Evolutionary conservation across 768 basidiomycete species (phyloP).

Genomic region (Candolleomyces aberdarensis): DNA sequence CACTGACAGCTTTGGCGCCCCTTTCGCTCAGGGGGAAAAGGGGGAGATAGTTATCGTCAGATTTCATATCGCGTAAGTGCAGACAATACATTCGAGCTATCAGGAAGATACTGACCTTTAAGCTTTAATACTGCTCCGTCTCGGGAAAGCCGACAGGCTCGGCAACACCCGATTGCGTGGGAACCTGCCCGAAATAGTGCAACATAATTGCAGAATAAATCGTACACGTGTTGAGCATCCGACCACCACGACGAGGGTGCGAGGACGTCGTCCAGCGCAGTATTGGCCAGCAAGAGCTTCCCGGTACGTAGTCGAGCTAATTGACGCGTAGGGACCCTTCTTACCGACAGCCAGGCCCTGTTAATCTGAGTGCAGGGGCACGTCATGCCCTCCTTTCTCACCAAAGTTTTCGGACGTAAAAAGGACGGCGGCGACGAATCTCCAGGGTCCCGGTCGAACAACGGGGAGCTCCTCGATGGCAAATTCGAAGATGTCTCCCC

Average conservation of each 20-base stretch:
- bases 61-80: no score
- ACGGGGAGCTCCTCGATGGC: conserved; percentile 59
- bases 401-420: conserved; percentile 76
- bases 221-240: conserved; percentile 6
- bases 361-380: not conserved
- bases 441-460: conserved; percentile 27
- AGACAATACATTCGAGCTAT: no score
- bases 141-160: not conserved
- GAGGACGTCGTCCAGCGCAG: not conserved
- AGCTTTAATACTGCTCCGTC: no score
- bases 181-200: not conserved
- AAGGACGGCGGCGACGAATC: conserved; percentile 48
- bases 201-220: not conserved
- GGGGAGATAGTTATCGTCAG: no score
- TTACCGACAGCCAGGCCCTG: not conserved
- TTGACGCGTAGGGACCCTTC: not conserved
- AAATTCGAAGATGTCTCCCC: conserved; percentile 72
- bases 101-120: no score
- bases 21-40: no score
- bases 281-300: not conserved
- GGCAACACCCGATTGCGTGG: not conserved
- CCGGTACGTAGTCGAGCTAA: not conserved
- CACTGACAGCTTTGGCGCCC: no score
- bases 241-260: conserved; percentile 2
- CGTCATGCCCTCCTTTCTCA: conserved; percentile 63